Evolutionary conservation across 2,329 filamentous ascomycete species (phyloP).

Genomic region (Cladosporium sphaerospermum): DNA sequence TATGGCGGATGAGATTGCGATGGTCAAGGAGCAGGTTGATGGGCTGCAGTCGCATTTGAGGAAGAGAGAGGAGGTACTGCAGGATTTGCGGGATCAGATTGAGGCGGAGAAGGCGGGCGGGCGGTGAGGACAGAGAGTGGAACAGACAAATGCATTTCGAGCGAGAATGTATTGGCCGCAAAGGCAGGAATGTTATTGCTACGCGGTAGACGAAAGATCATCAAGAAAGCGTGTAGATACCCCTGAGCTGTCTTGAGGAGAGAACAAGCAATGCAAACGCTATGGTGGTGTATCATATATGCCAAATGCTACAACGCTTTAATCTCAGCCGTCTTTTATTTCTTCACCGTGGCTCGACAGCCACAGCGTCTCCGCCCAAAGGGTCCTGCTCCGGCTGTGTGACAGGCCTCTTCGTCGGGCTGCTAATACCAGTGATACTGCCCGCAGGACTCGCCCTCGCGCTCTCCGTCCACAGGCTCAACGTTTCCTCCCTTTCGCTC

Average conservation of each 20-base stretch:
- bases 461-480: slow-evolving; percentile 7
- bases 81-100: slow-evolving; percentile 72
- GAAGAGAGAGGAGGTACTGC: slow-evolving; percentile 67
- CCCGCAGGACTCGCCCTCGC: slow-evolving; percentile 3
- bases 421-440: neutral
- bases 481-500: slow-evolving; percentile 62
- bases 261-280: neutral
- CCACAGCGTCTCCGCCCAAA: neutral
- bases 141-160: neutral
- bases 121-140: neutral
- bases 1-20: slow-evolving; percentile 77
- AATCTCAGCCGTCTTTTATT: neutral
- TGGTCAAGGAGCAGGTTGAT: slow-evolving; percentile 91
- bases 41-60: slow-evolving; percentile 77
- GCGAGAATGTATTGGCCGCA: neutral
- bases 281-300: neutral
- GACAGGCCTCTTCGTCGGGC: neutral
- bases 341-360: slow-evolving; percentile 1
- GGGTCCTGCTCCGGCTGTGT: neutral
- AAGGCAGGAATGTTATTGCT: neutral
- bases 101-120: slow-evolving; percentile 58
- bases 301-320: neutral
- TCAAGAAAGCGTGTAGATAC: neutral
- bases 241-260: neutral
- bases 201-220: neutral